Base-by-base conservation (phyloP, 1,139 yeast species). In the Eremothecium coryli region DNA sequence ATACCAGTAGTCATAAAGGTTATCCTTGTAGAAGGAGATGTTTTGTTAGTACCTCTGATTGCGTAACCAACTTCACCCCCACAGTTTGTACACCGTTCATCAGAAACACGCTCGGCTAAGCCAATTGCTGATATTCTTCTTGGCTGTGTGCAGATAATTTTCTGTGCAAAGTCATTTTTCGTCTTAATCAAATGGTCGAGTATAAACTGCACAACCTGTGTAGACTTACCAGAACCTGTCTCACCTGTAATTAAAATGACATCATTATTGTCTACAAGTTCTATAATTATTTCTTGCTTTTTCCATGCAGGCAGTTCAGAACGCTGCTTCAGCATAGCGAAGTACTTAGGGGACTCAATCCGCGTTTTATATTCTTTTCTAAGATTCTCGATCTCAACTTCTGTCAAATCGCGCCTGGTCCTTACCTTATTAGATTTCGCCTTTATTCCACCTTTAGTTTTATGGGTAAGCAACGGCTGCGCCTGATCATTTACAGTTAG, bases 81-180 rank as follows among this genome's bases (percentile, higher is more conserved):
- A 30, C 85, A 70, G 8, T 49, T 57, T 9, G 67, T 71, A 12
- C 72, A 66, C 42, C 97, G 71, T 54, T 90, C 97, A 10, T 78
- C 85, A 2, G 95, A 76, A 7, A 90, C 86, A 54, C 97, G 72
- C 43, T 86, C 95, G 0, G 97, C 96, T 38, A 90, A 67, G 2
- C 97, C 96, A 54, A 90, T 81, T 0, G 97, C 86, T 0, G 96
- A 85, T 38, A 90, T 88, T 66, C 97, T 77, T 59, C 98, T 70
- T 2, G 98, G 98, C 56, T 90, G 97, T 0, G 97, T 86, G 56
- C 96, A 86, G 3, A 88, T 63, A 5, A 90, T 81, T 32, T 72
- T 75, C 12, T 56, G 51, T 0, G 52, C 29, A 32, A 50, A 42
- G 55, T 59, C 50, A 5, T 40, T 39, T n/a, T 44, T 36, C 6